Evolutionary conservation across 257 asterid genomes (phyloP), one percentile per base, ranked within the genome.

Genomic region (Forsythia viridissima): DNA sequence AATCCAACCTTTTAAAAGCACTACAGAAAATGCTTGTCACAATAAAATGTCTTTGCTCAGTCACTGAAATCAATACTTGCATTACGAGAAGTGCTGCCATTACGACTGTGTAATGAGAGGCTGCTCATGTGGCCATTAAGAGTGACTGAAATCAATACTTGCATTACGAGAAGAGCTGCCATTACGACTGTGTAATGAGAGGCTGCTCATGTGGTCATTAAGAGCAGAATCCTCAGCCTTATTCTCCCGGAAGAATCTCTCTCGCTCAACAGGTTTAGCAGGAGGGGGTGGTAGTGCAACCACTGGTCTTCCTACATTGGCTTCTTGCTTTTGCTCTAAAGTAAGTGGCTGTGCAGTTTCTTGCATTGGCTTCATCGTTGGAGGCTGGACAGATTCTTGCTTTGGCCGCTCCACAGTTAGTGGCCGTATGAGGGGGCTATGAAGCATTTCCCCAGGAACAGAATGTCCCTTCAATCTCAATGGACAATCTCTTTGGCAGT

Each of bases 211-310:
- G 78, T 89, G 97, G 57, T 92, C 89, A 30, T 84, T 81, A 30
- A 90, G 86, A 41, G 88, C 57, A 21, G 89, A 77, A 38, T 90
- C 89, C 59, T 93, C 98, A 18, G 77, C 61, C 82, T 88, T 93
- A 20, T 91, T 91, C 75, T 90, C 96, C 82, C 91, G 91, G 80
- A 95, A 95, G 84, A 93, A 93, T 79, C 81, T 93, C 78, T 95
- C 97, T 65, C 99, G 87, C 89, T 95, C 99, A 18, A 86, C 89
- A 34, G 90, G 97, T 79, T 92, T 95, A 63, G 99, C 93, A 5
- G 99, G 99, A 48, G 99, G 99, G 1, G 98, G 98, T 66, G 99
- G 98, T 84, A 93, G 85, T 71, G 89, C 61, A 21, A 85, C 98
- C 5, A 85, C 81, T 8, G 85, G 71, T 82, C 55, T 88, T 43